Evolutionary conservation across 176 grass and related monocot species (phyloP), one percentile per base, ranked within the genome.

Genomic region (Eleusine coracana): DNA sequence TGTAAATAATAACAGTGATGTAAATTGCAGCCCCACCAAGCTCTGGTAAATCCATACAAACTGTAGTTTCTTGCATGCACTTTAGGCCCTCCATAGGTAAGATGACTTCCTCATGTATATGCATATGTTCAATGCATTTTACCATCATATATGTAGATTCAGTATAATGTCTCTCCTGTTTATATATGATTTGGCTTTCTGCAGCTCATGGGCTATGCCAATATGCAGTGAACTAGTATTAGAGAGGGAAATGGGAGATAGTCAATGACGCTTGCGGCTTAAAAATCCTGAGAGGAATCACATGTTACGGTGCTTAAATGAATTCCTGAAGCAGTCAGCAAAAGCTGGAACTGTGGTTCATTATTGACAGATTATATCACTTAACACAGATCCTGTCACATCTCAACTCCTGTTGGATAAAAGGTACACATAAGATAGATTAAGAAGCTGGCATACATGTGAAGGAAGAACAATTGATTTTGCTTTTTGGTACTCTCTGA

Each of bases 401-500:
- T 56, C 65, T 25, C 25, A 27, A 66, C 3, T 49, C 70, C 2
- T 67, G 15, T 40, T 21, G 17, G 39, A 78, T 86, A 72, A 73
- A n/a, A 62, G 41, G 23, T 50, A 13, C 27, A 52, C 4, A 67
- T 44, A 63, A 83, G 59, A 86, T 13, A 86, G 73, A 83, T 70
- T 20, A 75, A 68, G 23, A 75, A 80, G 75, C 54, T 72, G 27
- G 16, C 85, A 2, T 94, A 99, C 96, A 94, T 96, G 96, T 67
- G 96, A 96, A 90, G 96, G 96, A 87, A 99, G 96, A 88, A 96
- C 93, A 83, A 99, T 99, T 68, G 96, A 99, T 83, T 99, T 99
- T 79, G 93, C 96, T 96, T 99, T 99, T 72, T 94, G 89, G 83
- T 99, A 99, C 84, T 99, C 96, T 88, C 96, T 96, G 85, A 99